Conservation (phyloP, 2,329 filamentous ascomycete genomes). For the Xylariales sp. region DNA sequence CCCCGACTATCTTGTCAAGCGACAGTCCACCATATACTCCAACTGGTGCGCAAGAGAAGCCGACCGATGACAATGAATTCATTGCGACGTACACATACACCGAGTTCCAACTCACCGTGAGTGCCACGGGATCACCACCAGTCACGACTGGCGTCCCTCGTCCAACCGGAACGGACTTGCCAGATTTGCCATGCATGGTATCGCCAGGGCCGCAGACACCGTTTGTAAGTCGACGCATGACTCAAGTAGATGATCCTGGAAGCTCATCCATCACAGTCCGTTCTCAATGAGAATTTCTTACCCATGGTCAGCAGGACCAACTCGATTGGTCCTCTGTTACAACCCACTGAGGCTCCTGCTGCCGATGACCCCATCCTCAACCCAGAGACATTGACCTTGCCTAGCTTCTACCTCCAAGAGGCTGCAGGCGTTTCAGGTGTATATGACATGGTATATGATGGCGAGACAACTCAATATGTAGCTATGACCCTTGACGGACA, state of each 20-base stretch:
- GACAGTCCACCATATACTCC: constrained; percentile 2
- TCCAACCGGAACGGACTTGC: constrained; percentile 2
- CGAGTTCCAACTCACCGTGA: not conserved
- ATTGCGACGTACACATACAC: constrained; percentile 2
- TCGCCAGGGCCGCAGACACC: not conserved
- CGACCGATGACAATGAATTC: constrained; percentile 2
- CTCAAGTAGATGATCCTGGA: not conserved
- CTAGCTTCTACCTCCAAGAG: not conserved
- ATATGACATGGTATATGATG: not conserved
- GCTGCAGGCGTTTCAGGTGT: not conserved
- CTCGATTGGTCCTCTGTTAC: constrained; percentile 1
- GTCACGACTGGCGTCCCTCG: not conserved
- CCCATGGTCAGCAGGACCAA: constrained; percentile 1
- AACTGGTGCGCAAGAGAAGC: not conserved
- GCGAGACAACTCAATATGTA: not conserved
- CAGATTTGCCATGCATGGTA: constrained; percentile 1
- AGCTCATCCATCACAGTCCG: not conserved
- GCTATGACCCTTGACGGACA: not conserved
- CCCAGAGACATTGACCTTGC: not conserved
- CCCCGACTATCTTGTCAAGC: not conserved
- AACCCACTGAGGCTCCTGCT: constrained; percentile 2
- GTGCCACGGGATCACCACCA: constrained; percentile 1
- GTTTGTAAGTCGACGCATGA: constrained; percentile 1
- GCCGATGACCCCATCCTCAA: not conserved
- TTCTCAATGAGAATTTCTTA: not conserved